phyloP scores from a whole-genome alignment of 2,329 filamentous ascomycete species.

The Cladosporium oxysporum region DNA sequence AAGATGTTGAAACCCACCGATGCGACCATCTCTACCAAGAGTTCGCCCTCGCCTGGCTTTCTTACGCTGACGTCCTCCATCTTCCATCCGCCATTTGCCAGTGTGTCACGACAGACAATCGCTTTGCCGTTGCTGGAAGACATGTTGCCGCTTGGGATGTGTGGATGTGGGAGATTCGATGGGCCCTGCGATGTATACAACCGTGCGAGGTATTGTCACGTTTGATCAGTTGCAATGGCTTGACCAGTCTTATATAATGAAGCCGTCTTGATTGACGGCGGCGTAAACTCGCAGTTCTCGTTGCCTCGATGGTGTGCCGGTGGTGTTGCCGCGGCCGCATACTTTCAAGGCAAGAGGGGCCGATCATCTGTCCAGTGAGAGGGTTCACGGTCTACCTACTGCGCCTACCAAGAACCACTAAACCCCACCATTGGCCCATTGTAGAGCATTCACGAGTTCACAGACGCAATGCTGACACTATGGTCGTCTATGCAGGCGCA shows the following conservation, averaged over 20 bases:
- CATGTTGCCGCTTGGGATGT: conserved; percentile 1
- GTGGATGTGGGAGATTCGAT: neutral
- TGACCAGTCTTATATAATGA: neutral
- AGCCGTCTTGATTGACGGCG: neutral
- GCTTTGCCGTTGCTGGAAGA: conserved; percentile 31
- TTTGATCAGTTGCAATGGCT: neutral
- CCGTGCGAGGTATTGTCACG: neutral
- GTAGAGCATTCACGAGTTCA: neutral
- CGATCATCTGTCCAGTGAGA: neutral
- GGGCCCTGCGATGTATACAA: neutral
- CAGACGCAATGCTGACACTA: neutral
- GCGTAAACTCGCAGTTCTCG: neutral
- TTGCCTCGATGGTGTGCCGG: neutral
- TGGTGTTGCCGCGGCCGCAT: neutral
- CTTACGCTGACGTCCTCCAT: conserved; percentile 42
- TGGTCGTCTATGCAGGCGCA: neutral
- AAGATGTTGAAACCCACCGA: conserved; percentile 24
- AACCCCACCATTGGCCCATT: neutral
- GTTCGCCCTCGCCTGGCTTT: conserved; percentile 47
- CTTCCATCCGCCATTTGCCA: conserved; percentile 43
- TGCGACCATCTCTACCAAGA: conserved; percentile 56
- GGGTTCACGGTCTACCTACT: neutral
- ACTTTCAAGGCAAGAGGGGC: neutral
- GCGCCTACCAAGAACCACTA: neutral
- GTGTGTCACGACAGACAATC: conserved; percentile 43